Evolutionary conservation across 1,139 yeast genomes (phyloP), one percentile per base, ranked within the genome.

Genomic region (Yamadazyma dushanensis): DNA sequence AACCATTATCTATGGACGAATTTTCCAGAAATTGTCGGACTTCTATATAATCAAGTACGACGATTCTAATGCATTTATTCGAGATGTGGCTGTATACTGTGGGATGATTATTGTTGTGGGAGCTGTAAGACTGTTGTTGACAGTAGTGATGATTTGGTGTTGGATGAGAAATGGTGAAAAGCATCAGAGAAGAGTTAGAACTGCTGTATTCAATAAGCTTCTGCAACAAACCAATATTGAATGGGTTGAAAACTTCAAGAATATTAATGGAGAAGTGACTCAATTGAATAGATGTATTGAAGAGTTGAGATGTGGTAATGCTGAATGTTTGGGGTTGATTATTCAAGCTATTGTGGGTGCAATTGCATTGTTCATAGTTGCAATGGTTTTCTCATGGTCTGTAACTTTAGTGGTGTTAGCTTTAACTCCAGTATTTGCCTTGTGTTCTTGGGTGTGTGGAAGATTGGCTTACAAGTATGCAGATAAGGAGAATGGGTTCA

Each of bases 331-430:
- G 21, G 92, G 85, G 0, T 50, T 80, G 16, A 55, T 80, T 3
- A 53, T 77, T 4, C 80, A 79, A 45, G 70, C 79, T 4, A 18
- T 69, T 3, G 70, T 77, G 1, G 69, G 85, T 0, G 63, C 79
- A 0, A 36, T 79, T 5, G 76, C 86, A 0, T 64, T 86, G 5
- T 57, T 85, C 2, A 70, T 76, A 1, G 78, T 87, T 2, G 82
- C 97, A 0, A 73, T 92, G 57, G 71, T 73, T 41, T 82, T 79
- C 43, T 84, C 95, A 0, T 90, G 97, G 97, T 71, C 84, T 3
- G 69, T 92, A 9, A 86, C 97, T 0, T 57, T 92, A 21, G 76
- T 92, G 0, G 76, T 85, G 14, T 54, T 90, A 42, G 81, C 87
- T 1, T 71, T 83, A 7, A 53, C 87, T 3, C 98, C 98, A 0